Evolutionary conservation across 2,329 filamentous ascomycete genomes (phyloP).

Genomic region (Botrytis medusae): DNA sequence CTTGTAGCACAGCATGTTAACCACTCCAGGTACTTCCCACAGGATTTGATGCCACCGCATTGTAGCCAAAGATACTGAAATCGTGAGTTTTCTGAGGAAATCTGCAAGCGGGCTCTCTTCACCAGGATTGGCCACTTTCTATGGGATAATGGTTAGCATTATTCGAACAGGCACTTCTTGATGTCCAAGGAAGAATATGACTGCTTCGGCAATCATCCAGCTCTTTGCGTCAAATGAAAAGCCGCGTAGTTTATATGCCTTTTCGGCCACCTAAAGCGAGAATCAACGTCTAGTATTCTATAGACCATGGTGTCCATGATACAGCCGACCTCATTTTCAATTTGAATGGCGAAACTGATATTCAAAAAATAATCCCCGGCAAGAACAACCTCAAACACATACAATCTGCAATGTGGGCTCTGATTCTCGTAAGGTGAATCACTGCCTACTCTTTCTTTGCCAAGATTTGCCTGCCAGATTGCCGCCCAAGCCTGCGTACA

Average conservation of each 20-base stretch:
- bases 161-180: not conserved
- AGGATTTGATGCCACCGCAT: not conserved
- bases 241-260: slow-evolving; percentile 37
- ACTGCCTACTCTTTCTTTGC: slow-evolving; percentile 34
- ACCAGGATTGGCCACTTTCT: not conserved
- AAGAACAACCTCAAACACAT: slow-evolving; percentile 34
- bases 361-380: slow-evolving; percentile 26
- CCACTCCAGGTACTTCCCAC: not conserved
- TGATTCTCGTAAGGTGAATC: slow-evolving; percentile 31
- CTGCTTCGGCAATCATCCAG: not conserved
- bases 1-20: not conserved
- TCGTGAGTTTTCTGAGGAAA: not conserved
- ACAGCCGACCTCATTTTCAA: slow-evolving; percentile 38
- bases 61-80: not conserved
- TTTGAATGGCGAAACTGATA: slow-evolving; percentile 34
- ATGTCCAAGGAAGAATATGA: not conserved
- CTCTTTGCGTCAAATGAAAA: slow-evolving; percentile 16
- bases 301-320: slow-evolving; percentile 36
- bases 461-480: slow-evolving; percentile 24
- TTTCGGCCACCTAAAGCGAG: slow-evolving; percentile 33
- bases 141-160: not conserved
- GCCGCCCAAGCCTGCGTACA: not conserved
- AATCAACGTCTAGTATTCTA: slow-evolving; percentile 36
- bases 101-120: not conserved
- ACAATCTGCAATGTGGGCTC: slow-evolving; percentile 39